Percentiles rank a stretch among this genome's conserved stretches.
These are phyloP conservation scores for Linum usitatissimum DNA, from an alignment of 345 rosid genomes.

Conservation along the genomic window DNA sequence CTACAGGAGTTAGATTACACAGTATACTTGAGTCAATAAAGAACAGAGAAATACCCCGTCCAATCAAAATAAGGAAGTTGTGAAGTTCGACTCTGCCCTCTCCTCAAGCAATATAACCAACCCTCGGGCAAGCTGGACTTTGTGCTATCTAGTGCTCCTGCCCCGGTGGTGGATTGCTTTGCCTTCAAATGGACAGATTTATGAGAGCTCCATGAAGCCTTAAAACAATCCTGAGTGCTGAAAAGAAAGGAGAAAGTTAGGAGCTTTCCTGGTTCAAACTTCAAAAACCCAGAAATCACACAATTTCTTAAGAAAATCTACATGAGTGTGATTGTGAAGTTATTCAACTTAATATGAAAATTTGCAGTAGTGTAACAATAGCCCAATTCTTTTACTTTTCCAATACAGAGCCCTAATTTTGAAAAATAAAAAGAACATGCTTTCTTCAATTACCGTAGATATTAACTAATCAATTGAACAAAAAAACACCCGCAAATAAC, in stretches of 20 bases:
- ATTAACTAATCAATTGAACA: no score
- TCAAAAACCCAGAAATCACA: no score
- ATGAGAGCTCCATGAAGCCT: conserved; percentile 86
- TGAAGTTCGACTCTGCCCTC: conserved; percentile 53
- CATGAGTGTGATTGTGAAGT: background rate
- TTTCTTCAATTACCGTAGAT: no score
- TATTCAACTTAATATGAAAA: background rate
- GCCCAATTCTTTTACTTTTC: background rate
- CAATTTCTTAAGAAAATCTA: conserved; percentile 4
- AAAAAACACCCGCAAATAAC: background rate
- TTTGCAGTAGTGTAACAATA: background rate
- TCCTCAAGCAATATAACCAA: conserved; percentile 71
- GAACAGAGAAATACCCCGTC: conserved; percentile 60
- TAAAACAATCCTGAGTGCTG: conserved; percentile 94
- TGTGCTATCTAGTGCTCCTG: conserved; percentile 28
- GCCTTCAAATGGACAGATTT: conserved; percentile 75
- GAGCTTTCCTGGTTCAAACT: no score
- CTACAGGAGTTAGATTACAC: background rate
- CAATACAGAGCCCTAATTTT: no score
- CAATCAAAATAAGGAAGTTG: conserved; percentile 78
- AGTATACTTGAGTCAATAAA: background rate
- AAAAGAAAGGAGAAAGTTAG: background rate
- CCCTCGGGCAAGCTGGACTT: conserved; percentile 43
- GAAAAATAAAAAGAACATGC: no score
- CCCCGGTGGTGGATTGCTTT: conserved; percentile 39